A percentile compares a stretch with the other conserved stretches of the same genome.
phyloP scores from a whole-genome alignment of 768 basidiomycete genomes.

The Panus rudis region DNA sequence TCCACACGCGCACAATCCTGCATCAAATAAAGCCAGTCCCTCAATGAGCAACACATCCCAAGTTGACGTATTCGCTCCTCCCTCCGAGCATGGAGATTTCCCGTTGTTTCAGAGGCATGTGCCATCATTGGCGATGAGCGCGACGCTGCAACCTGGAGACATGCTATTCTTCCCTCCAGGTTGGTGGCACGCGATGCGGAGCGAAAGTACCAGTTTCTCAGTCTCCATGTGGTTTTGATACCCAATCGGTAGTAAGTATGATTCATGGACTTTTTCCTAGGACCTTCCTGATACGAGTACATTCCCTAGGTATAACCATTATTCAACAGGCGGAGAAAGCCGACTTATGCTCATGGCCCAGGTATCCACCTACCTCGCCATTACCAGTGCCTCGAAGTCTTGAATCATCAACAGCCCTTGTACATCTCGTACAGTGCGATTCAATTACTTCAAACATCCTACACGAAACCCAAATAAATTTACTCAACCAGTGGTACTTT shows the following conservation, averaged over 20 bases:
- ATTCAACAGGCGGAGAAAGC: too few relatives aligned
- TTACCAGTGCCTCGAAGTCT: too few relatives aligned
- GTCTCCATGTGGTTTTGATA: slow-evolving; percentile 93
- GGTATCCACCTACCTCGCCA: too few relatives aligned
- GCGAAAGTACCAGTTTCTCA: slow-evolving; percentile 76
- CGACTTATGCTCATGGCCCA: too few relatives aligned
- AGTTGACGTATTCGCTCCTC: slow-evolving; percentile 66
- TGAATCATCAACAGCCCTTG: too few relatives aligned
- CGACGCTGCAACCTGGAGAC: slow-evolving; percentile 75
- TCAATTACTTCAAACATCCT: too few relatives aligned
- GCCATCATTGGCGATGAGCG: slow-evolving; percentile 50
- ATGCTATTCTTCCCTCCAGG: slow-evolving; percentile 83
- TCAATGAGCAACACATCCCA: slow-evolving; percentile 76
- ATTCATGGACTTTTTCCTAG: too few relatives aligned
- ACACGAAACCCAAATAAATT: neutral
- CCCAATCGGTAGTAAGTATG: too few relatives aligned
- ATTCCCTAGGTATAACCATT: too few relatives aligned
- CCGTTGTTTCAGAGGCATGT: slow-evolving; percentile 53
- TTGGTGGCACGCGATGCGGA: slow-evolving; percentile 93
- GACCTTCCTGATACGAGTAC: too few relatives aligned
- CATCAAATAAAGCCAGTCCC: slow-evolving; percentile 33
- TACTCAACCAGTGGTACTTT: slow-evolving; percentile 21
- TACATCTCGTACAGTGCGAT: too few relatives aligned
- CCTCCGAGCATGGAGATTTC: slow-evolving; percentile 24
- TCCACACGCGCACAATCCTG: slow-evolving; percentile 26